Evolutionary conservation across 805 yeast genomes (phyloP).

Genomic region (Metschnikowia shivogae): DNA sequence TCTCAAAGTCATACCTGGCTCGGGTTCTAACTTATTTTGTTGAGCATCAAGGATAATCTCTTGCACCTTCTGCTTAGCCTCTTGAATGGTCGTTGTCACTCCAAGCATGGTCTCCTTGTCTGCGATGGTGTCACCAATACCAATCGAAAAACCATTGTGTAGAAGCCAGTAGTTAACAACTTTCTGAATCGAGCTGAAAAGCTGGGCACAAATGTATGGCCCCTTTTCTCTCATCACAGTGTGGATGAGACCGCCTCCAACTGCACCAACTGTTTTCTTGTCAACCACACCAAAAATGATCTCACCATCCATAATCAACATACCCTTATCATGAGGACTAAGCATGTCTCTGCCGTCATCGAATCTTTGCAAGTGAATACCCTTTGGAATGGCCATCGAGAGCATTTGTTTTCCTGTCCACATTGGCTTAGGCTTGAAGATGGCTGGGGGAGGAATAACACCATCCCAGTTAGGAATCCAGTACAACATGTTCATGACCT

Average conservation of each 20-base stretch:
- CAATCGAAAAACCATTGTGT: constrained; percentile 96
- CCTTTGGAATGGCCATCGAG: constrained; percentile 91
- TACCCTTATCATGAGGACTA: constrained; percentile 91
- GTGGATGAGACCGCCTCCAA: constrained; percentile 96
- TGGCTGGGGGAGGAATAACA: constrained; percentile 91
- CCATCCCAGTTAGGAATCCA: constrained; percentile 99
- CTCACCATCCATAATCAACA: constrained; percentile 93
- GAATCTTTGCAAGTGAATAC: constrained; percentile 89
- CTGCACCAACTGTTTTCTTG: constrained; percentile 97
- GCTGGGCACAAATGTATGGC: constrained; percentile 78
- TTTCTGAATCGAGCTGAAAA: constrained; percentile 90
- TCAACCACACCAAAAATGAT: constrained; percentile 97
- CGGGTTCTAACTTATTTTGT: constrained; percentile 80
- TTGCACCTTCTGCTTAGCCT: constrained; percentile 91
- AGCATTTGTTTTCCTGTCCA: constrained; percentile 97
- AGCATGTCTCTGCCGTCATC: constrained; percentile 82
- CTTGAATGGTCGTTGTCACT: constrained; percentile 87
- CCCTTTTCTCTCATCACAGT: constrained; percentile 98
- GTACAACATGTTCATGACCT: constrained; percentile 91
- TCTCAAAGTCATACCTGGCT: constrained; percentile 99
- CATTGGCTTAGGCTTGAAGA: constrained; percentile 87
- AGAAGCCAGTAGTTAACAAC: constrained; percentile 95
- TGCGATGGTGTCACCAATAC: constrained; percentile 99
- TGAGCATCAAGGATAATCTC: constrained; percentile 92
- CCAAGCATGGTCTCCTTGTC: constrained; percentile 94